These are phyloP conservation scores for Pyrrhoderma noxium DNA, from an alignment of 1,284 basidiomycete species.

Conservation along the genomic window DNA sequence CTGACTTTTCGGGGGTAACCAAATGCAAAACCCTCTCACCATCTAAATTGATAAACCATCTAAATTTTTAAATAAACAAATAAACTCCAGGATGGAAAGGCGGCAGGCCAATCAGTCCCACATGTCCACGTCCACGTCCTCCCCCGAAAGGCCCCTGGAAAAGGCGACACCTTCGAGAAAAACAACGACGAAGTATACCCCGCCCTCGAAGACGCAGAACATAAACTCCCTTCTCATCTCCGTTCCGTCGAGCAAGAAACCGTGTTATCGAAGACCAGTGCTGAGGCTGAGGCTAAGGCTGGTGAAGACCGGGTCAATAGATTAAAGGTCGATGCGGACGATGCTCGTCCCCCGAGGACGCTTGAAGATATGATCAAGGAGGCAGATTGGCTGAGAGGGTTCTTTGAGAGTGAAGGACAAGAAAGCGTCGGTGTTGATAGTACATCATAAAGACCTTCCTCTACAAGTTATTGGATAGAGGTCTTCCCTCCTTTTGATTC, in stretches of 20 bases:
- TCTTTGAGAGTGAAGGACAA: conserved; percentile 31
- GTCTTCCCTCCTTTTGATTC: too few species aligned
- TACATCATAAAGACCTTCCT: neutral
- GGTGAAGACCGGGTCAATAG: conserved; percentile 26
- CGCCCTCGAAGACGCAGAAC: conserved; percentile 62
- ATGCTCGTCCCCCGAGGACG: conserved; percentile 57
- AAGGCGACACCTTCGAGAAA: conserved; percentile 55
- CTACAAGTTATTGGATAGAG: too few species aligned
- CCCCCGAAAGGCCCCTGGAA: conserved; percentile 51
- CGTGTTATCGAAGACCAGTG: conserved; percentile 15
- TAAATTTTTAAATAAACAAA: too few species aligned
- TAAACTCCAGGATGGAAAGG: conserved; percentile 80
- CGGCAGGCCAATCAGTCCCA: conserved; percentile 80
- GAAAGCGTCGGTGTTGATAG: neutral
- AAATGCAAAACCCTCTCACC: too few species aligned
- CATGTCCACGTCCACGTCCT: conserved; percentile 90
- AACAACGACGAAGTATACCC: conserved; percentile 79
- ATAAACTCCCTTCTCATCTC: conserved; percentile 37
- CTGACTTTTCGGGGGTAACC: too few species aligned
- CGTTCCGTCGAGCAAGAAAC: conserved; percentile 11
- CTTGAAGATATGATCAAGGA: conserved; percentile 72
- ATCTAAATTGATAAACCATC: too few species aligned
- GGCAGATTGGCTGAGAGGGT: conserved; percentile 54
- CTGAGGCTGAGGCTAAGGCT: neutral
- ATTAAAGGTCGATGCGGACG: conserved; percentile 61